Conservation (phyloP, 768 basidiomycete genomes). For the Saitozyma podzolica region DNA sequence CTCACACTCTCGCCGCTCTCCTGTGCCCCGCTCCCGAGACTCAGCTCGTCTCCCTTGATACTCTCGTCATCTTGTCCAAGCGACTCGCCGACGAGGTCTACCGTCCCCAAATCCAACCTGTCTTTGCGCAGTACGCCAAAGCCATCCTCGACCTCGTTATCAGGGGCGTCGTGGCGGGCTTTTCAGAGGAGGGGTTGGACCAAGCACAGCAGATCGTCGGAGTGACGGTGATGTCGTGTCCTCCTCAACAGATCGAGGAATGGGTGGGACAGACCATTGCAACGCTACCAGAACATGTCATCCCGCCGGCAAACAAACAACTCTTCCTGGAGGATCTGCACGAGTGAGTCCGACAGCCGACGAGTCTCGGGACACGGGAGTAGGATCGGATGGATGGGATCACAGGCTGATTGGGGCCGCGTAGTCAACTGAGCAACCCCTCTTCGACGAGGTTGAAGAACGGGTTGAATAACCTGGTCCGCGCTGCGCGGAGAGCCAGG, state of each 20-base stretch:
- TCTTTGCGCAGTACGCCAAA: constrained; percentile 59
- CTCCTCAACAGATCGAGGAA: constrained; percentile 62
- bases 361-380: neutral
- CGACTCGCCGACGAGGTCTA: constrained; percentile 57
- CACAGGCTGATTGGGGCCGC: neutral
- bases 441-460: constrained; percentile 27
- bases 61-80: constrained; percentile 69
- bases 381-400: neutral
- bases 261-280: constrained; percentile 76
- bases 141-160: constrained; percentile 70
- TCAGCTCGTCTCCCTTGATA: constrained; percentile 74
- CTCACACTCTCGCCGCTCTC: constrained; percentile 72
- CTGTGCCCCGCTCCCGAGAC: constrained; percentile 80
- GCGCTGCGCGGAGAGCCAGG: constrained; percentile 38
- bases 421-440: constrained; percentile 20
- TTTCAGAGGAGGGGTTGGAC: constrained; percentile 79
- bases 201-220: constrained; percentile 76
- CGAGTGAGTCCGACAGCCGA: constrained; percentile 59
- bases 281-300: constrained; percentile 64
- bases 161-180: constrained; percentile 77
- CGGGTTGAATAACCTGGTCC: constrained; percentile 33
- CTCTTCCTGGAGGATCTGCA: constrained; percentile 73
- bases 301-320: constrained; percentile 67
- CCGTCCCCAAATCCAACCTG: constrained; percentile 47
- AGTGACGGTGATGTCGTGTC: constrained; percentile 57